Conservation (phyloP, 2,329 filamentous ascomycete genomes). For the Fusarium marasasianum region DNA sequence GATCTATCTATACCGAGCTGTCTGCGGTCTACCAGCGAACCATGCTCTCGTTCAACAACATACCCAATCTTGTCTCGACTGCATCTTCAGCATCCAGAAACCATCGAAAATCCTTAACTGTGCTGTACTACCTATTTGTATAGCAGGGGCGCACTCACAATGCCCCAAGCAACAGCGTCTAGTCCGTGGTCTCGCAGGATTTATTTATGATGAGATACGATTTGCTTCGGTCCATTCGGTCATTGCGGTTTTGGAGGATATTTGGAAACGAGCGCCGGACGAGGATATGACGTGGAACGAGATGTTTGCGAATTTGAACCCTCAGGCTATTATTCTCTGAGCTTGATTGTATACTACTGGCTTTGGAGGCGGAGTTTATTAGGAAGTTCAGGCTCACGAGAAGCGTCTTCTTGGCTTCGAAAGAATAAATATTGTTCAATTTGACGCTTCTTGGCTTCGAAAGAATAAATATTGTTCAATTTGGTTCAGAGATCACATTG, state of each 20-base stretch:
- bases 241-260: conserved; percentile 29
- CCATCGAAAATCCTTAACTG: conserved; percentile 52
- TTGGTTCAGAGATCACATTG: too few relatives aligned
- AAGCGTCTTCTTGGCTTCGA: neutral
- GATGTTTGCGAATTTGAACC: conserved; percentile 38
- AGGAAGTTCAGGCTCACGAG: too few relatives aligned
- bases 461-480: neutral
- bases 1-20: conserved; percentile 54
- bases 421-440: neutral
- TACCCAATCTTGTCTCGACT: conserved; percentile 48
- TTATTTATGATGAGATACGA: conserved; percentile 46
- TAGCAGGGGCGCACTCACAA: conserved; percentile 50
- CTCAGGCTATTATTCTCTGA: conserved; percentile 40
- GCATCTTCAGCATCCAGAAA: conserved; percentile 49
- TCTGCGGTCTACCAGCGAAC: conserved; percentile 51
- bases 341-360: neutral
- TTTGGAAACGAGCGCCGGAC: conserved; percentile 27
- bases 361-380: neutral
- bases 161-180: conserved; percentile 40
- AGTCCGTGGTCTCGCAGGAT: conserved; percentile 28
- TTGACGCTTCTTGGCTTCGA: neutral
- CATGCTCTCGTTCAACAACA: conserved; percentile 54
- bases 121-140: conserved; percentile 50
- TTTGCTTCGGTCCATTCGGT: conserved; percentile 52
- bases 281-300: conserved; percentile 35